These are phyloP conservation scores for Eucalyptus tenuipes DNA, from an alignment of 345 rosid species.

Conservation along the genomic window DNA sequence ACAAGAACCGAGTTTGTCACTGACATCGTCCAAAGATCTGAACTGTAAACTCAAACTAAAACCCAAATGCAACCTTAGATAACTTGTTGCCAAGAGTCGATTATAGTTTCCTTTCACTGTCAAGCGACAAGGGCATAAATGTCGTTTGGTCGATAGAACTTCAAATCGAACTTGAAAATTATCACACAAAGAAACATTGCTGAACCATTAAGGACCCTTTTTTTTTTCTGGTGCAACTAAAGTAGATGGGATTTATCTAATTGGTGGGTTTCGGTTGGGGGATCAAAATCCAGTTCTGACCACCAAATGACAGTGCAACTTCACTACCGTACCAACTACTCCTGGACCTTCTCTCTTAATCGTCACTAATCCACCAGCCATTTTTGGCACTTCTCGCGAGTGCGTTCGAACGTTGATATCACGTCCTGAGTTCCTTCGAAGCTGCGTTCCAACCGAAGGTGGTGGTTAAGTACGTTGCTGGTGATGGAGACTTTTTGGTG, in stretches of 20 bases:
- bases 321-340: background rate
- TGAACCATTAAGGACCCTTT: background rate
- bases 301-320: background rate
- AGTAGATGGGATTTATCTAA: background rate
- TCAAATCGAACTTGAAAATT: background rate
- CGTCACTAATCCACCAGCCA: background rate
- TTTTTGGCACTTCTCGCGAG: background rate
- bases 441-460: background rate
- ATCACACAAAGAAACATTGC: background rate
- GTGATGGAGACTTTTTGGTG: background rate
- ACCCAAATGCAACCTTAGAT: background rate
- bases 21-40: background rate
- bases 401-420: background rate
- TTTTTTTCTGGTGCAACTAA: background rate
- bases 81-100: background rate
- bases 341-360: background rate
- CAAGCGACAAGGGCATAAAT: background rate
- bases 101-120: background rate
- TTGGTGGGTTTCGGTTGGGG: background rate
- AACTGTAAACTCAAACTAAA: background rate
- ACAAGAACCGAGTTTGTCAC: background rate
- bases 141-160: background rate
- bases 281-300: background rate
- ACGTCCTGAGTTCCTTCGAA: background rate
- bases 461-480: background rate